A percentile compares a stretch with the other conserved stretches of the same genome.
These are phyloP conservation scores for Onygena corvina DNA, from an alignment of 2,329 filamentous ascomycete genomes.

Conservation along the genomic window DNA sequence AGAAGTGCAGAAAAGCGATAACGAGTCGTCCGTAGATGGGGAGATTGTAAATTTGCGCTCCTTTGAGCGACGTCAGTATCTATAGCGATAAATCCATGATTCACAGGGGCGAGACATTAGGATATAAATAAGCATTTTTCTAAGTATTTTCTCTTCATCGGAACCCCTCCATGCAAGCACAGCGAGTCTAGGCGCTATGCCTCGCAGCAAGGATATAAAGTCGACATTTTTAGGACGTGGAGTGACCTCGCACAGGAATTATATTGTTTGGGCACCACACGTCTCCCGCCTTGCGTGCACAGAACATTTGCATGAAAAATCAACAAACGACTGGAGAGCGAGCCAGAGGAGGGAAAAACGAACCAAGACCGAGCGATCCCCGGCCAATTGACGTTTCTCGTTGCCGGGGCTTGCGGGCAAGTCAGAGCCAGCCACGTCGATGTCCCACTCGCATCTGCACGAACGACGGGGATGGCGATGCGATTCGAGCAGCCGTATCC, in stretches of 20 bases:
- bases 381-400: conserved; percentile 1
- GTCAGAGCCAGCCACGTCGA: conserved; percentile 4
- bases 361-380: neutral
- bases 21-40: neutral
- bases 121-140: conserved; percentile 1
- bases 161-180: conserved; percentile 1
- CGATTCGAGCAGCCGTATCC: neutral
- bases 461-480: neutral
- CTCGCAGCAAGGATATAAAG: neutral
- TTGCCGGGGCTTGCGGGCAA: neutral
- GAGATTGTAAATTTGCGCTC: no score
- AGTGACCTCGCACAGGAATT: neutral
- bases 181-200: no score
- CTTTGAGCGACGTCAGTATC: no score
- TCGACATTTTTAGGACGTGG: neutral
- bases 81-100: neutral
- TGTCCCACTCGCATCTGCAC: conserved; percentile 3
- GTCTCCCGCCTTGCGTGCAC: neutral
- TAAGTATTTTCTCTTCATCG: neutral
- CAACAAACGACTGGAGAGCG: neutral
- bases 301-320: neutral
- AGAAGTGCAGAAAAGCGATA: neutral
- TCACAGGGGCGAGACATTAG: neutral
- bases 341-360: no score
- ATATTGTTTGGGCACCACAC: neutral